Evolutionary conservation across 805 yeast species (phyloP), one percentile per base, ranked within the genome.

Genomic region (Suhomyces xylopsoci): DNA sequence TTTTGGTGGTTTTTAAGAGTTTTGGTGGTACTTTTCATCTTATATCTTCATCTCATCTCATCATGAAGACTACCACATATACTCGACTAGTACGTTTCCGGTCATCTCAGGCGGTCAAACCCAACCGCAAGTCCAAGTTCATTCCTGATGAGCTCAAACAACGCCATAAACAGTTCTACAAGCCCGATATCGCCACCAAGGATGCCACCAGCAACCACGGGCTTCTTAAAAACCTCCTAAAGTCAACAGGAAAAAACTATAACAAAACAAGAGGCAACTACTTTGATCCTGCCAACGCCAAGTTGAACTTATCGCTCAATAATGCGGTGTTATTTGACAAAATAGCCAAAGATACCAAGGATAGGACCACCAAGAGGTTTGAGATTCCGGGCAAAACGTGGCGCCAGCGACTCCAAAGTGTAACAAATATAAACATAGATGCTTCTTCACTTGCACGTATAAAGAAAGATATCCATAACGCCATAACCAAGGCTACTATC

Each of bases 251-350:
- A 4, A 41, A 47, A 12, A 41, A 50, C 20, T 49, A 52, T 25
- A 43, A 28, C 6, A 24, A 46, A 5, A 7, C 45, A n/a, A 44
- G 38, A 20, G 51, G 51, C n/a, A 47, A 45, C 30, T 58, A 51
- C 48, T 50, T 55, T 30, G 66, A 66, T 45, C 66, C 68, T 7
- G 65, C 65, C 15, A 67, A 67, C 52, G 34, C 52, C 12, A 49
- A 52, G 12, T 58, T 67, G 43, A 56, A 67, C 48, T 54, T 67
- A 15, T 42, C 53, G 15, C 45, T 58, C 15, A 56, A 53, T 28
- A 67, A 67, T 49, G 53, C 55, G 17, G 49, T 57, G 10, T 52
- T 68, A 2, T 63, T 46, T 47, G 56, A 54, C 3, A 53, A 53
- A 8, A 68, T 68, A 8, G 48, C 51, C 5, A 40, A 53, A 5